Conservation (phyloP, 495 filamentous ascomycete species). For the Lophium mytilinum region DNA sequence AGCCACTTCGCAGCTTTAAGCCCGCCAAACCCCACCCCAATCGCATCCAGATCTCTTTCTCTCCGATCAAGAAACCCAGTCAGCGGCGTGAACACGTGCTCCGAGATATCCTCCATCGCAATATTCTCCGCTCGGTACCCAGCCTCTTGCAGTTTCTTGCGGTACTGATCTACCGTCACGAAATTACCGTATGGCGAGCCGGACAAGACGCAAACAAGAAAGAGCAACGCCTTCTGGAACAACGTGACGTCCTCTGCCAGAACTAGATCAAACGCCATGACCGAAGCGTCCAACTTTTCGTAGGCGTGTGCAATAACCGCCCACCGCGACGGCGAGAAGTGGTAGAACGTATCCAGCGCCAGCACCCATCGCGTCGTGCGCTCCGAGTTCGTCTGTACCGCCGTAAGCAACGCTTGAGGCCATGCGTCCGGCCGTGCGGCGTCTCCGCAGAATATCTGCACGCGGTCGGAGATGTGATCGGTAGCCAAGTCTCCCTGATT, state of each 20-base stretch:
- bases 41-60: constrained; percentile 27
- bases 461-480: not conserved
- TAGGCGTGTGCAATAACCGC: constrained; percentile 35
- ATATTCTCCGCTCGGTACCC: constrained; percentile 38
- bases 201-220: constrained; percentile 5
- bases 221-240: not conserved
- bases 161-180: constrained; percentile 14
- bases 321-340: constrained; percentile 42
- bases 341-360: constrained; percentile 44
- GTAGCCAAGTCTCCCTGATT: not conserved
- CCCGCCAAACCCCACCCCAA: constrained; percentile 37
- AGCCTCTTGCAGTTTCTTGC: constrained; percentile 13
- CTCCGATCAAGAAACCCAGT: constrained; percentile 31
- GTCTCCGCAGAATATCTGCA: constrained; percentile 15
- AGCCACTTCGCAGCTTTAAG: constrained; percentile 32
- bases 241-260: constrained; percentile 10
- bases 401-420: not conserved
- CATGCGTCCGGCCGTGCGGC: constrained; percentile 12
- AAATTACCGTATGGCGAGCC: constrained; percentile 17
- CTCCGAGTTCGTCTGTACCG: not conserved
- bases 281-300: constrained; percentile 32
- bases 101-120: constrained; percentile 39
- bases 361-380: constrained; percentile 35
- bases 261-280: constrained; percentile 36
- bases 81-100: constrained; percentile 38